Percentiles rank a stretch among this genome's conserved stretches.
Evolutionary conservation across 306 rosid genomes (phyloP).

Genomic region (Prunus mume): DNA sequence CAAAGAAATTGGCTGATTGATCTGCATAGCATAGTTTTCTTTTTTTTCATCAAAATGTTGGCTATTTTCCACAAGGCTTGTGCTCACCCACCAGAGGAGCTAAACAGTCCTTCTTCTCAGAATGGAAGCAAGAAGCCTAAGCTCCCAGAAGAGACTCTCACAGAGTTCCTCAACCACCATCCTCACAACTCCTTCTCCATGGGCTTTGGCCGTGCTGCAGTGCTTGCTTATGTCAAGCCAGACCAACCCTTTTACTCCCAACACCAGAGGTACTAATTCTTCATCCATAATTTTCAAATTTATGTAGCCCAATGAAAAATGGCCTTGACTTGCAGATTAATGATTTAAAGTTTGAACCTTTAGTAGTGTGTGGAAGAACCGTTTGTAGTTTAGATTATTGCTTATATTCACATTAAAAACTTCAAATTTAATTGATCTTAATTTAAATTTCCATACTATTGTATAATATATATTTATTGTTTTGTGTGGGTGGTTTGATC

Average conservation of each 20-base stretch:
- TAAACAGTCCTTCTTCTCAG: conserved; percentile 83
- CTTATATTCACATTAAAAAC: too few species aligned
- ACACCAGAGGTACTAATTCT: conserved; percentile 53
- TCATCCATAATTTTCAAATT: too few species aligned
- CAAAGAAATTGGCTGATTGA: background rate
- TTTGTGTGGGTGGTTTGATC: background rate
- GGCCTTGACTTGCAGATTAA: too few species aligned
- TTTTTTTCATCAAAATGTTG: conserved; percentile 41
- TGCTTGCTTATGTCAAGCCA: conserved; percentile 72
- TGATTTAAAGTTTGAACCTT: too few species aligned
- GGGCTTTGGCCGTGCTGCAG: conserved; percentile 72
- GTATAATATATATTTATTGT: too few species aligned
- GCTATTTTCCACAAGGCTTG: conserved; percentile 87
- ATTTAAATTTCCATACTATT: too few species aligned
- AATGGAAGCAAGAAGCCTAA: conserved; percentile 72
- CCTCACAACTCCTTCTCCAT: conserved; percentile 68
- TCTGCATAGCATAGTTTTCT: background rate
- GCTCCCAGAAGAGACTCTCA: conserved; percentile 76
- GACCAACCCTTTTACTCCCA: conserved; percentile 35
- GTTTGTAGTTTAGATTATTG: too few species aligned
- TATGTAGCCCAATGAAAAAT: too few species aligned
- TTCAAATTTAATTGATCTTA: too few species aligned
- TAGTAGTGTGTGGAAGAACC: too few species aligned
- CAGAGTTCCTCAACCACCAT: conserved; percentile 61
- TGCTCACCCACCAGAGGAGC: conserved; percentile 95